These are phyloP conservation scores for Leccinum griseonigrum DNA, from an alignment of 1,284 basidiomycete species.

Conservation along the genomic window DNA sequence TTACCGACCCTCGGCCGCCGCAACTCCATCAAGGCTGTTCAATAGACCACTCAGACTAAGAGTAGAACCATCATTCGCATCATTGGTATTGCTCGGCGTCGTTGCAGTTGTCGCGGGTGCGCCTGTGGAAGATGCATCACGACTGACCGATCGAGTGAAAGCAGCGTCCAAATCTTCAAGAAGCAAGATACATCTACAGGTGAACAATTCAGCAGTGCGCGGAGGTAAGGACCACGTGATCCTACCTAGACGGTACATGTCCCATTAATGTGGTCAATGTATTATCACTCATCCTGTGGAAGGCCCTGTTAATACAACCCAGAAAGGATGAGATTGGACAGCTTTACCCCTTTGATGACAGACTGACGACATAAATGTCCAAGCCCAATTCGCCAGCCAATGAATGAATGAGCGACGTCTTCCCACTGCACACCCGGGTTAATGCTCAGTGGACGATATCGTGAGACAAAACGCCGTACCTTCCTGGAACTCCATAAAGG, in stretches of 20 bases:
- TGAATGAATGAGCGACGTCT: conserved; percentile 82
- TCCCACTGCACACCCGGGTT: conserved; percentile 52
- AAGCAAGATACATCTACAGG: conserved; percentile 74
- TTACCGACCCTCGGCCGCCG: conserved; percentile 80
- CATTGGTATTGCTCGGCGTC: conserved; percentile 40
- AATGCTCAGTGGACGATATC: conserved; percentile 6
- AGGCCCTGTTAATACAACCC: conserved; percentile 11
- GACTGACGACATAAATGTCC: conserved; percentile 84
- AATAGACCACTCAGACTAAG: conserved; percentile 77
- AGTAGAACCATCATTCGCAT: conserved; percentile 69
- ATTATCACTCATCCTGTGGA: conserved; percentile 79
- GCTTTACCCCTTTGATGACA: conserved; percentile 79
- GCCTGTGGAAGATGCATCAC: conserved; percentile 75
- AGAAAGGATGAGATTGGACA: not conserved
- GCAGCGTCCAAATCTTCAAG: conserved; percentile 87
- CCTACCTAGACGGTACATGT: conserved; percentile 75
- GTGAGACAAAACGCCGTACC: conserved; percentile 41
- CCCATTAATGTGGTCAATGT: conserved; percentile 80
- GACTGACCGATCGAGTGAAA: conserved; percentile 79
- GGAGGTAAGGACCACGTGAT: not conserved
- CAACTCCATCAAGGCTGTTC: conserved; percentile 85
- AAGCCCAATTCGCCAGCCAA: conserved; percentile 83
- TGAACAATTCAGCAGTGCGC: conserved; percentile 13
- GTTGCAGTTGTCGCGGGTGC: conserved; percentile 49
- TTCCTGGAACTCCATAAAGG: conserved; percentile 80